These are phyloP conservation scores for Daldinia sp. DNA, from an alignment of 2,329 filamentous ascomycete species.

Conservation along the genomic window DNA sequence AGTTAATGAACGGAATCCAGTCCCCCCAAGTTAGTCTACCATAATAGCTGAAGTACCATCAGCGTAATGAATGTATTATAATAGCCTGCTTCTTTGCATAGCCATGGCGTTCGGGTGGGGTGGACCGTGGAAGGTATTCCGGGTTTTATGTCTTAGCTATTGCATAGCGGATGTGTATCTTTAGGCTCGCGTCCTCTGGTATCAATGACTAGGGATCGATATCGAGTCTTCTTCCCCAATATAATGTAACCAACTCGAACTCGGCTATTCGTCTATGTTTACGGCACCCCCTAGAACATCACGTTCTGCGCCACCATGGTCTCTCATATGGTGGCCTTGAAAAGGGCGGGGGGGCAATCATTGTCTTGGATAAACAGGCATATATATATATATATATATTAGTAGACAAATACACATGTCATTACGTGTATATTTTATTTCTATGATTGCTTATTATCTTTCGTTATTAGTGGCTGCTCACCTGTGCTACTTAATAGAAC, in stretches of 20 bases:
- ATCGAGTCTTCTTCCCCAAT: not conserved
- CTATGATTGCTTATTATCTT: not conserved
- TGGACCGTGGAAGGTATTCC: not conserved
- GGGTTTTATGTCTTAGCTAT: constrained; percentile 2
- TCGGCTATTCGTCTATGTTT: not conserved
- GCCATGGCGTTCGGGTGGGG: constrained; percentile 38
- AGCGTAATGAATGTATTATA: constrained; percentile 22
- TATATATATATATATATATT: too few species aligned
- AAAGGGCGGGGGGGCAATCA: too few species aligned
- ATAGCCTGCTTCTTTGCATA: constrained; percentile 37
- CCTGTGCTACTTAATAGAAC: not conserved
- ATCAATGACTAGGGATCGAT: not conserved
- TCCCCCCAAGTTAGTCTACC: not conserved
- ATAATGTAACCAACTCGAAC: not conserved
- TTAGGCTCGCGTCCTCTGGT: not conserved
- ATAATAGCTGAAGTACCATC: not conserved
- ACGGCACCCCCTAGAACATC: not conserved
- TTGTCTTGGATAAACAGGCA: too few species aligned
- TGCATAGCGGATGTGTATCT: not conserved
- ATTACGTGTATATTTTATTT: not conserved
- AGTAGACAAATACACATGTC: not conserved
- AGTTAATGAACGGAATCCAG: constrained; percentile 6
- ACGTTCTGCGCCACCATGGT: too few species aligned
- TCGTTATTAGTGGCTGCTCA: not conserved
- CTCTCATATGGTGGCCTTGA: too few species aligned